Conservation (phyloP, 129 eudicot species). For the Escallonia herrerae region DNA sequence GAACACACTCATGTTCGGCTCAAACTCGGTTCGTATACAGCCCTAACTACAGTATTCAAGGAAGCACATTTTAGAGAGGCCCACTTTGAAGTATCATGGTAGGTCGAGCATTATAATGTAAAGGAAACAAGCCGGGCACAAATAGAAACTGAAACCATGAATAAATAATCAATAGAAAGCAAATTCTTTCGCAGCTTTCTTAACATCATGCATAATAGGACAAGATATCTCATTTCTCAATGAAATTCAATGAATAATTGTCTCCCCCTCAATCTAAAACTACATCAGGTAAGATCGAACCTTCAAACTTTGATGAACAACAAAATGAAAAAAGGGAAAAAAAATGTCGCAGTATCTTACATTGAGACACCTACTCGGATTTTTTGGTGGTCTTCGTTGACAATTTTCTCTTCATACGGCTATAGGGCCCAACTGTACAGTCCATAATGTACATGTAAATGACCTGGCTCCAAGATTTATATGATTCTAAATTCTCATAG, state of each 20-base stretch:
- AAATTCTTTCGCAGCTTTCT: too few relatives aligned
- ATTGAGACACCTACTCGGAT: conserved; percentile 23
- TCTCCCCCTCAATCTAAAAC: not conserved
- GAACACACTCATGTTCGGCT: too few relatives aligned
- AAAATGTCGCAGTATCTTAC: not conserved
- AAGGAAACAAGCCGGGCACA: too few relatives aligned
- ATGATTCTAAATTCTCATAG: conserved; percentile 52
- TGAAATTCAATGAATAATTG: not conserved
- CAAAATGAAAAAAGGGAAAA: not conserved
- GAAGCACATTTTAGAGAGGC: too few relatives aligned
- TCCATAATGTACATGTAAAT: conserved; percentile 68
- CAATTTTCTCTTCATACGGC: conserved; percentile 73
- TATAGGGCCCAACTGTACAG: conserved; percentile 57
- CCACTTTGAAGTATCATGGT: too few relatives aligned
- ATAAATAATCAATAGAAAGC: too few relatives aligned
- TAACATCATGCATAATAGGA: not conserved
- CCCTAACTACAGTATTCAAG: too few relatives aligned
- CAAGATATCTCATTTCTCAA: not conserved
- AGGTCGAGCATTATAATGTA: too few relatives aligned
- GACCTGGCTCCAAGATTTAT: conserved; percentile 88
- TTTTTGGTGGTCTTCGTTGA: conserved; percentile 31
- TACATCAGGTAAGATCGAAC: not conserved
- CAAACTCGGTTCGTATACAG: too few relatives aligned
- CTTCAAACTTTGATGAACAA: conserved; percentile 11
- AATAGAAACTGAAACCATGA: too few relatives aligned